These are phyloP conservation scores for Limnomonas spitsbergensis DNA, from an alignment of 139 green algal species.

Conservation along the genomic window DNA sequence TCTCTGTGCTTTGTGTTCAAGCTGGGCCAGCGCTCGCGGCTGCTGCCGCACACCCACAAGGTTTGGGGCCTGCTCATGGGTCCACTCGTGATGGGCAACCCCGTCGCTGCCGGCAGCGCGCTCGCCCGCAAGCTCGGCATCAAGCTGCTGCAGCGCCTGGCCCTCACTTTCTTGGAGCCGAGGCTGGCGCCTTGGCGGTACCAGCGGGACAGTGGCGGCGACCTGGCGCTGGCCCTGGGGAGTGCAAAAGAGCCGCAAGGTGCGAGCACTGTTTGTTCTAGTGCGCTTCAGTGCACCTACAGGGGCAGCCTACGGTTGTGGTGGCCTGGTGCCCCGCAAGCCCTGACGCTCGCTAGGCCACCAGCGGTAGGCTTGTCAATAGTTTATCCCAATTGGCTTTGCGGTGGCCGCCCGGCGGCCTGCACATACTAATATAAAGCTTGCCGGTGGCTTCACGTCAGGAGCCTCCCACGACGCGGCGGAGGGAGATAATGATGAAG, in stretches of 20 bases:
- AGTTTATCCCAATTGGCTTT: too few relatives aligned
- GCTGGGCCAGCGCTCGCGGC: conserved; percentile 41
- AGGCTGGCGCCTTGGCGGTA: conserved; percentile 78
- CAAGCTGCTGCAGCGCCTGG: conserved; percentile 51
- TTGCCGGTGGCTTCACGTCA: too few relatives aligned
- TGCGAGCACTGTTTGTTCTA: not conserved
- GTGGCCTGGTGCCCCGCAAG: too few relatives aligned
- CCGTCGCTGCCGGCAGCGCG: conserved; percentile 22
- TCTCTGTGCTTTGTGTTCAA: conserved; percentile 67
- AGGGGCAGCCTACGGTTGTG: too few relatives aligned
- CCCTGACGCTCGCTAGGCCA: too few relatives aligned
- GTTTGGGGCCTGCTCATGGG: conserved; percentile 50
- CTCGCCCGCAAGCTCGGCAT: conserved; percentile 54
- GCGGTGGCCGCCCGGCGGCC: too few relatives aligned
- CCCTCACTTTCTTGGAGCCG: conserved; percentile 72
- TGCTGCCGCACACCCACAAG: conserved; percentile 43
- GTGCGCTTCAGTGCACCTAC: not conserved
- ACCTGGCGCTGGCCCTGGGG: not conserved
- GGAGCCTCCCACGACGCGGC: too few relatives aligned
- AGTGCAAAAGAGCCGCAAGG: not conserved
- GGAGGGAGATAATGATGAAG: too few relatives aligned
- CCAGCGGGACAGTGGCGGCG: conserved; percentile 29
- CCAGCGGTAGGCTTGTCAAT: too few relatives aligned
- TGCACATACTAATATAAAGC: too few relatives aligned
- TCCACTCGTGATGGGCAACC: conserved; percentile 6